Base-by-base conservation (phyloP, 2,329 filamentous ascomycete species). In the Aspergillus ibericus region DNA sequence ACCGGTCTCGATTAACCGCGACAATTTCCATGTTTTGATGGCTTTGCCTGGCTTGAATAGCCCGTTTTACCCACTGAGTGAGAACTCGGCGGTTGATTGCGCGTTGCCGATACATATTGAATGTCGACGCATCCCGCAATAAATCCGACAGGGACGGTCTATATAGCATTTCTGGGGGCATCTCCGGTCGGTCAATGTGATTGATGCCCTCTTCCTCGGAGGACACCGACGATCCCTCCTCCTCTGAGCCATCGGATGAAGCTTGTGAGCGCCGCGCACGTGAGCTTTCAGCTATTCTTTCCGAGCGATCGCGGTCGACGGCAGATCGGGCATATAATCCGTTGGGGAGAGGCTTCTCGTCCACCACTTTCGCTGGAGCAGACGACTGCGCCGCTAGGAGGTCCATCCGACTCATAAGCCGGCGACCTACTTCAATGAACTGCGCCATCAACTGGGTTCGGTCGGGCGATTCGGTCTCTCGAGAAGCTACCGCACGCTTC, bases 131-230 rank as follows among this genome's bases (percentile, higher is more conserved):
- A 69, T 84, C 81, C 29, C 78, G 76, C 50, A 81, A 68, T 64
- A 84, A 69, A 59, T 82, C 79, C 7, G 80, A 81, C 47, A 82
- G 75, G 13, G 81, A 81, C 8, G 80, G 82, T 46, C 75, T 75
- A 59, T 81, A 82, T 13, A 80, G 69, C 62, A 80, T 72, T 55
- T 77, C 74, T 1, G 70, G 68, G 0, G 73, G 70, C n/a, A 68
- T 55, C 32, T 68, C 62, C 27, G 63, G 61, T 58, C 69, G 70
- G 32, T 65, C 69, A 49, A 74, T 62, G 12, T 59, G 61, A 42
- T 64, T 66, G 36, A 67, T 63, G 5, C 64, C 65, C 49, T 67
- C 61, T 36, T 63, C 58, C 18, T 67, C 63, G 2, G 66, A 66
- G 13, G 61, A 60, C 15, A 59, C 61, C 13, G 64, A 64, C 29